A percentile compares a stretch with the other conserved stretches of the same genome.
phyloP scores from a whole-genome alignment of 306 rosid genomes.

The Calophaca sinica region DNA sequence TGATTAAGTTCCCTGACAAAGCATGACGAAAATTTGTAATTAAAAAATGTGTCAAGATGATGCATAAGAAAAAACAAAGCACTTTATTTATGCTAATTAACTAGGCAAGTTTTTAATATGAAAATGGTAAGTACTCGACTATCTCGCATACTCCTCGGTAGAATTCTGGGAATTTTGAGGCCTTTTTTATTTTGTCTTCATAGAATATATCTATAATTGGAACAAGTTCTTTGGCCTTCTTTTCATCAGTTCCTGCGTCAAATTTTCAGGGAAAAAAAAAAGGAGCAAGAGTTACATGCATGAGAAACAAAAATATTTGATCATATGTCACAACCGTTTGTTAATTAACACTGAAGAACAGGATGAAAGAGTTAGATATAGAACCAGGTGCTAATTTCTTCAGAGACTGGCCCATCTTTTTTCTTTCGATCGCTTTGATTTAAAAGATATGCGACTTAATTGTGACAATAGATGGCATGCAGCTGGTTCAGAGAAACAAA shows the following conservation, averaged over 20 bases:
- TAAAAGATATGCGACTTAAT: neutral
- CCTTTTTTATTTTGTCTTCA: neutral
- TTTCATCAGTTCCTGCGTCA: conserved; percentile 57
- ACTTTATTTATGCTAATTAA: neutral
- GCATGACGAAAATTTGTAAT: neutral
- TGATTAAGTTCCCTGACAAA: conserved; percentile 59
- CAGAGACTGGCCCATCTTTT: conserved; percentile 64
- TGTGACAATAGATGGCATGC: no score
- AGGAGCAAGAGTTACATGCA: neutral
- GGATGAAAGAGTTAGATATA: conserved; percentile 33
- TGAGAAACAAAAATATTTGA: neutral
- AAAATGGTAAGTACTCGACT: conserved; percentile 59
- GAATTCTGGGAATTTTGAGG: conserved; percentile 20
- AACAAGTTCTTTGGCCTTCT: conserved; percentile 42
- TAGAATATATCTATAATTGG: conserved; percentile 43
- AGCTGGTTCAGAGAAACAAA: neutral
- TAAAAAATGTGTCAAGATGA: neutral
- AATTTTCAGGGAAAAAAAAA: conserved; percentile 18
- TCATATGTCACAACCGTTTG: neutral
- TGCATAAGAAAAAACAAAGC: neutral
- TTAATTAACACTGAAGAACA: neutral
- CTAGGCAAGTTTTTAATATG: neutral
- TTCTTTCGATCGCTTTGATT: neutral
- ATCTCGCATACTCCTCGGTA: conserved; percentile 56
- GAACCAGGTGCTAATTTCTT: conserved; percentile 58